Percentiles rank a stretch among this genome's conserved stretches.
These are phyloP conservation scores for Exophiala sp. DNA, from an alignment of 2,329 filamentous ascomycete species.

Conservation along the genomic window DNA sequence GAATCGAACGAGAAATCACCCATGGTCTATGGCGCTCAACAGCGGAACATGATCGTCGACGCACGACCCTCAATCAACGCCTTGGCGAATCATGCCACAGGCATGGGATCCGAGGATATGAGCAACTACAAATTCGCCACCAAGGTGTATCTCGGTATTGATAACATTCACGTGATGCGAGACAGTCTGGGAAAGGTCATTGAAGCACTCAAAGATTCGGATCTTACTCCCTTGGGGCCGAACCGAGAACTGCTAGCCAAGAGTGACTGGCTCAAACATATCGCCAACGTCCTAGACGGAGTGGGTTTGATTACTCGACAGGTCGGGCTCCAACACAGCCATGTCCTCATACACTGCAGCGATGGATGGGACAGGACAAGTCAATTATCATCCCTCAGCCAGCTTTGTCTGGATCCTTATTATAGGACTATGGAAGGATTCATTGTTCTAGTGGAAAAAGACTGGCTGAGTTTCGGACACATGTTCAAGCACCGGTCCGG, in stretches of 20 bases:
- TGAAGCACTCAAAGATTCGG: constrained; percentile 87
- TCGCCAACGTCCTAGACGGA: constrained; percentile 77
- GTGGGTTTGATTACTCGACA: constrained; percentile 79
- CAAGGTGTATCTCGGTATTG: constrained; percentile 91
- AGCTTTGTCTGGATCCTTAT: constrained; percentile 93
- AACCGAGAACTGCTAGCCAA: constrained; percentile 76
- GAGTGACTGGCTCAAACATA: constrained; percentile 90
- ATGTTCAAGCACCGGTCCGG: constrained; percentile 95
- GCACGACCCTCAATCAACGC: constrained; percentile 92
- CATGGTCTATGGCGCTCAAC: constrained; percentile 83
- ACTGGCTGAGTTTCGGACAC: constrained; percentile 96
- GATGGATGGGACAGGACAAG: constrained; percentile 98
- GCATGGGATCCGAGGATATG: constrained; percentile 95
- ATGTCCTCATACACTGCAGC: constrained; percentile 95
- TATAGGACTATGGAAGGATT: constrained; percentile 93
- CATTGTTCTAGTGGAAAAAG: constrained; percentile 90
- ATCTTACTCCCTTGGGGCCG: constrained; percentile 77
- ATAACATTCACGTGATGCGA: constrained; percentile 98
- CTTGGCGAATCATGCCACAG: constrained; percentile 87
- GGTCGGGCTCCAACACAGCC: constrained; percentile 86
- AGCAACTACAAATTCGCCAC: constrained; percentile 90
- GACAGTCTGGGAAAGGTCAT: constrained; percentile 83
- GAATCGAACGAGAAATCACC: constrained; percentile 47
- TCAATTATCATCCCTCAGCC: constrained; percentile 84
- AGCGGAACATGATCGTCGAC: constrained; percentile 92